These are phyloP conservation scores for Rubia peregrina DNA, from an alignment of 305 asterid species.

Conservation along the genomic window DNA sequence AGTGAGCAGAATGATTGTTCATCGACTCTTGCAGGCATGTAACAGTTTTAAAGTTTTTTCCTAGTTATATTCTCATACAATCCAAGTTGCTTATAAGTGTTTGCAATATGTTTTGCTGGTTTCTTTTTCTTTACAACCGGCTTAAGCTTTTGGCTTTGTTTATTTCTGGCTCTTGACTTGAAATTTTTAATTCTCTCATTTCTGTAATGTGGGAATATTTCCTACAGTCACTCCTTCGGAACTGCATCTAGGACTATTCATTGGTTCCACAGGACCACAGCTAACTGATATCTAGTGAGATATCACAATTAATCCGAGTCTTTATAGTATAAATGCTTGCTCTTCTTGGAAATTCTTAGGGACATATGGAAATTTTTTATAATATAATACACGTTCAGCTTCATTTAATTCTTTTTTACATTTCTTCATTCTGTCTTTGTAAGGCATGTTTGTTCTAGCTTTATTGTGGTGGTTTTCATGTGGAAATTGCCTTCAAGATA, in stretches of 20 bases:
- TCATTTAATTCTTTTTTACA: not conserved
- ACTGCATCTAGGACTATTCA: not conserved
- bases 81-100: not conserved
- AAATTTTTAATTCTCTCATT: not conserved
- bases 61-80: not conserved
- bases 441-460: not conserved
- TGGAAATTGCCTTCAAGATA: not conserved
- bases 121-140: not conserved
- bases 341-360: not conserved
- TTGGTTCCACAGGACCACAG: not conserved
- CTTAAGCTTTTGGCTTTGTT: not conserved
- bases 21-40: constrained; percentile 83
- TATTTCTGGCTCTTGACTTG: not conserved
- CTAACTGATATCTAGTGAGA: not conserved
- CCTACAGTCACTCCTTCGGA: not conserved
- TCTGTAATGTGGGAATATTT: not conserved
- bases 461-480: not conserved
- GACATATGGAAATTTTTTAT: not conserved
- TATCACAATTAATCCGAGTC: not conserved
- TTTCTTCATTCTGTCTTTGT: not conserved
- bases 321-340: not conserved
- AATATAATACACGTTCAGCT: not conserved
- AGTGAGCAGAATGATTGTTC: constrained; percentile 88
- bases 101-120: not conserved
- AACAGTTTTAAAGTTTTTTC: constrained; percentile 9